A percentile compares a stretch with the other conserved stretches of the same genome.
Evolutionary conservation across 257 asterid species (phyloP).

Genomic region (Rubia yunnanensis): DNA sequence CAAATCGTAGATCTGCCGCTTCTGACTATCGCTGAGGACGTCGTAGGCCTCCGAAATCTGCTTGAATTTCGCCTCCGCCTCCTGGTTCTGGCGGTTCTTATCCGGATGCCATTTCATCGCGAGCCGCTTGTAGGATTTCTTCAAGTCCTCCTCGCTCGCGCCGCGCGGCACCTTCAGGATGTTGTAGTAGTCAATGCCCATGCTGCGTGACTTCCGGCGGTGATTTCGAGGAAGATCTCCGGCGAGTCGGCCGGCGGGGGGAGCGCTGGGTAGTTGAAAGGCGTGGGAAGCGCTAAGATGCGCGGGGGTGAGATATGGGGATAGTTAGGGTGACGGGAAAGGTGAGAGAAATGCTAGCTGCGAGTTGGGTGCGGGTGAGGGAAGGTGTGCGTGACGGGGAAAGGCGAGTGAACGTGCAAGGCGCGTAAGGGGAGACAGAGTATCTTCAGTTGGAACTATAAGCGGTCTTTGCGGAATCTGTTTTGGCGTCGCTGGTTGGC

Average conservation of each 20-base stretch:
- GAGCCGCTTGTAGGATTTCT: conserved; percentile 72
- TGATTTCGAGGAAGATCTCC: conserved; percentile 14
- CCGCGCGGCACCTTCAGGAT: conserved; percentile 49
- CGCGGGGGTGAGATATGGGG: conserved; percentile 36
- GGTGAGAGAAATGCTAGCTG: background rate
- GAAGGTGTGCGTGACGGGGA: background rate
- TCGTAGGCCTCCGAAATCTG: conserved; percentile 93
- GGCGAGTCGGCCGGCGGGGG: conserved; percentile 25
- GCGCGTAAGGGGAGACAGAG: conserved; percentile 48
- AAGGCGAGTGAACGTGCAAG: conserved; percentile 47
- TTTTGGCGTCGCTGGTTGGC: conserved; percentile 36
- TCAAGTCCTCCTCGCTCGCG: conserved; percentile 73
- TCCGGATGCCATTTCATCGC: conserved; percentile 99
- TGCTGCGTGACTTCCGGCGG: conserved; percentile 1
- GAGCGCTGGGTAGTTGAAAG: conserved; percentile 40
- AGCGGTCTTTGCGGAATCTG: conserved; percentile 24
- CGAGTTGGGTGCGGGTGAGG: conserved; percentile 8
- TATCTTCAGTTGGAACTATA: conserved; percentile 30
- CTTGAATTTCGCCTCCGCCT: conserved; percentile 94
- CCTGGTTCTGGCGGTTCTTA: conserved; percentile 64
- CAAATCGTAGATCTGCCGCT: conserved; percentile 93
- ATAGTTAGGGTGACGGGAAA: background rate
- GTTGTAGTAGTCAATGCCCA: conserved; percentile 84
- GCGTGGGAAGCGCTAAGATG: conserved; percentile 39
- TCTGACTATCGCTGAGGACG: conserved; percentile 68